Percentiles rank a stretch among this genome's conserved stretches.
phyloP scores from a whole-genome alignment of 2,329 filamentous ascomycete genomes.

The Diplodia corticola region DNA sequence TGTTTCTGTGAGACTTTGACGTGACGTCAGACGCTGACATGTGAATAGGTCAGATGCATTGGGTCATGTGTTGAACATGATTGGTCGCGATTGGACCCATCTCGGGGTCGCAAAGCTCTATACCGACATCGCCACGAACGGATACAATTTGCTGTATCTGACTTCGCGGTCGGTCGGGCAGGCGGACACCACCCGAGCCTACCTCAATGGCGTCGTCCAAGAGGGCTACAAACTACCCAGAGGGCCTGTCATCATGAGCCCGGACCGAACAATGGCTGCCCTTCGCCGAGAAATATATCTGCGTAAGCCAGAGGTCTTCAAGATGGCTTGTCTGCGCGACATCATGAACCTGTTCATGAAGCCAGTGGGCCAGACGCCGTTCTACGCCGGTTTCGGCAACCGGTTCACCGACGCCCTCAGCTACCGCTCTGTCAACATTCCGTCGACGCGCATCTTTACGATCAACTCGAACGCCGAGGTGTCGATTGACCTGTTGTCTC shows the following conservation, averaged over 20 bases:
- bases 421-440: conserved; percentile 94
- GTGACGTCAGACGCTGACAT: conserved; percentile 27
- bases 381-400: conserved; percentile 97
- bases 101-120: conserved; percentile 95
- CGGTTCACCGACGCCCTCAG: conserved; percentile 93
- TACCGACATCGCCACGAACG: conserved; percentile 90
- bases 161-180: conserved; percentile 93
- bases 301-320: conserved; percentile 96
- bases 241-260: conserved; percentile 91
- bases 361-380: conserved; percentile 68
- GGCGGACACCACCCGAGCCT: conserved; percentile 84
- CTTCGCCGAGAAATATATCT: conserved; percentile 90
- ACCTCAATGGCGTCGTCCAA: conserved; percentile 85
- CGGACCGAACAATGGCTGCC: conserved; percentile 92
- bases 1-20: conserved; percentile 25
- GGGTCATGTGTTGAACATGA: conserved; percentile 93
- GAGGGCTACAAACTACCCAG: conserved; percentile 83
- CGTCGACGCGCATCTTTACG: conserved; percentile 90
- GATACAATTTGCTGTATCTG: conserved; percentile 98
- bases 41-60: conserved; percentile 71
- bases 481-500: conserved; percentile 80
- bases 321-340: conserved; percentile 96
- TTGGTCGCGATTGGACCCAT: conserved; percentile 97
- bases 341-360: conserved; percentile 81
- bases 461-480: conserved; percentile 99